Conservation (phyloP, 176 grass and related monocot genomes). For the Carex kokanica region DNA sequence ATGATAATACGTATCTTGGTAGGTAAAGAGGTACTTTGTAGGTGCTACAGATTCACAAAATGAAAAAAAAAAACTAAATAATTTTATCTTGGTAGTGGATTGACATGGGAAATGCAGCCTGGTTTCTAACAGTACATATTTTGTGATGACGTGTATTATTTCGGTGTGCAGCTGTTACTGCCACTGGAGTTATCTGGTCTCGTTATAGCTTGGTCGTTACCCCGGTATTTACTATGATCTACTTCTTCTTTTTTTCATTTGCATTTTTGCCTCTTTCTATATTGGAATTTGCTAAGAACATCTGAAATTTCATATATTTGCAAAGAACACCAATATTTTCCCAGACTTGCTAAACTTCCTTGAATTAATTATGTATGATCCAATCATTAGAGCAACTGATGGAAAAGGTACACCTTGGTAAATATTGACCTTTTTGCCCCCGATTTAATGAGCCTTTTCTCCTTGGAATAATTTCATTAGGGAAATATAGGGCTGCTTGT, state of each 20-base stretch:
- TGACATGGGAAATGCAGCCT: conserved; percentile 9
- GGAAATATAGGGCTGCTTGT: not conserved
- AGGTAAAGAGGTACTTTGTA: not conserved
- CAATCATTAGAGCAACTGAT: not conserved
- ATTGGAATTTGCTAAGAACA: not conserved
- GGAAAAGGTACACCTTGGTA: not conserved
- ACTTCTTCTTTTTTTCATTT: not conserved
- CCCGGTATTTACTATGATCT: conserved; percentile 37
- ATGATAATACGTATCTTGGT: not conserved
- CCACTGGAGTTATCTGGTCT: conserved; percentile 59
- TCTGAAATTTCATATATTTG: conserved; percentile 1
- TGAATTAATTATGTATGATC: not conserved
- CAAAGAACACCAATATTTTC: not conserved
- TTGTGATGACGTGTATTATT: not conserved
- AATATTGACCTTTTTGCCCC: too few relatives aligned
- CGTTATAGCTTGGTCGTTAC: conserved; percentile 66
- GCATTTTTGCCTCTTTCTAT: not conserved
- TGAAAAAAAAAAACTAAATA: not conserved
- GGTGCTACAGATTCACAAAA: not conserved
- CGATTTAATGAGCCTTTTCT: not conserved
- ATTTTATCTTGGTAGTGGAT: not conserved
- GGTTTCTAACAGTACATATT: not conserved
- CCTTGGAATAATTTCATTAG: not conserved
- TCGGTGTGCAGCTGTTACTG: conserved; percentile 54
- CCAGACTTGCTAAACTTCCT: not conserved